Percentiles rank a stretch among this genome's conserved stretches.
These are phyloP conservation scores for Opeltia flavorubescens DNA, from an alignment of 495 filamentous ascomycete genomes.

Conservation along the genomic window DNA sequence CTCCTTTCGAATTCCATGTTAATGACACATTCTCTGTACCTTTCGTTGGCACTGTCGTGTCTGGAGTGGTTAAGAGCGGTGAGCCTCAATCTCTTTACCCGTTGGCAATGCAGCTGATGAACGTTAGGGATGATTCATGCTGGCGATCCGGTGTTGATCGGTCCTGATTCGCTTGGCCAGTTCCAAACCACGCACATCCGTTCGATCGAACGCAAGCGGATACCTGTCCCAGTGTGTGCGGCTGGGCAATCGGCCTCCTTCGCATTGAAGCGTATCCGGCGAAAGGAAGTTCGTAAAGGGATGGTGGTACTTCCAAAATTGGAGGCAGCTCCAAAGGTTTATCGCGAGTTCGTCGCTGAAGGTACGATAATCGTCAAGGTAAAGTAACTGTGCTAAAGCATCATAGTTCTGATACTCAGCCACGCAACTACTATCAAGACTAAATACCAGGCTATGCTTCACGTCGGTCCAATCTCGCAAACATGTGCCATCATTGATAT, in stretches of 20 bases:
- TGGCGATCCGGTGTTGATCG: constrained; percentile 78
- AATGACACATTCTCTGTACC: constrained; percentile 99
- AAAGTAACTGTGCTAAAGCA: neutral
- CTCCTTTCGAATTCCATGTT: constrained; percentile 86
- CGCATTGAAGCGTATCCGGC: constrained; percentile 66
- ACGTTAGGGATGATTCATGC: constrained; percentile 60
- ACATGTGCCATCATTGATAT: constrained; percentile 97
- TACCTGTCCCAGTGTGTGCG: constrained; percentile 74
- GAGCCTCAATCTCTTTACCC: neutral
- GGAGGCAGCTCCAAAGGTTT: constrained; percentile 65
- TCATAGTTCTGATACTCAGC: constrained; percentile 72
- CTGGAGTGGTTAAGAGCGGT: constrained; percentile 77
- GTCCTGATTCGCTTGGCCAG: constrained; percentile 82
- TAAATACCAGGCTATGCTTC: constrained; percentile 96
- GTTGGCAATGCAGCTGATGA: constrained; percentile 1
- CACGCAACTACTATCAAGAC: constrained; percentile 98
- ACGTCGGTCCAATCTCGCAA: constrained; percentile 89
- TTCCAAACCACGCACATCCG: constrained; percentile 84
- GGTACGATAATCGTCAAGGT: constrained; percentile 28
- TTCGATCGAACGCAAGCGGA: constrained; percentile 90
- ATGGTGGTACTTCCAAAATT: constrained; percentile 91
- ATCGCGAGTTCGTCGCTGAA: constrained; percentile 87
- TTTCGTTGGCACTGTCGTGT: constrained; percentile 91
- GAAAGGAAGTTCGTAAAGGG: constrained; percentile 93
- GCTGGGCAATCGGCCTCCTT: constrained; percentile 91